phyloP scores from a whole-genome alignment of 805 yeast genomes.

The Metschnikowia gruessii region DNA sequence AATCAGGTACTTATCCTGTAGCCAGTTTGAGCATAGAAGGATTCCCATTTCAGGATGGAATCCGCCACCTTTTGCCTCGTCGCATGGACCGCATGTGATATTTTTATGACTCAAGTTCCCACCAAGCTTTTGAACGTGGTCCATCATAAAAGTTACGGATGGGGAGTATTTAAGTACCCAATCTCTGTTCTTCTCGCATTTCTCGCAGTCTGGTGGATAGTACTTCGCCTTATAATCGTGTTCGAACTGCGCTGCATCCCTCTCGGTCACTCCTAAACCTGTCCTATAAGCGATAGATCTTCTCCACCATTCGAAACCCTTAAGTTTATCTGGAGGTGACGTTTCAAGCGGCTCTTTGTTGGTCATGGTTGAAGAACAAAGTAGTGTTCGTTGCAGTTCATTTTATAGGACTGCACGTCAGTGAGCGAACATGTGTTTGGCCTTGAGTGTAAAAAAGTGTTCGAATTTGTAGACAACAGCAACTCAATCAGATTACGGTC shows the following conservation, averaged over 20 bases:
- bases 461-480: background rate
- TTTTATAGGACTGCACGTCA: background rate
- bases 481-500: too few species aligned
- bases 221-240: constrained; percentile 48
- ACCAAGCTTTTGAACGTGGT: constrained; percentile 68
- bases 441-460: background rate
- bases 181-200: constrained; percentile 72
- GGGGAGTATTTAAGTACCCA: constrained; percentile 84
- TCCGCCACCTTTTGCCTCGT: constrained; percentile 83
- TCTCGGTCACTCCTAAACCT: constrained; percentile 57
- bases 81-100: constrained; percentile 79
- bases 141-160: constrained; percentile 79
- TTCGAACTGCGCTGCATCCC: constrained; percentile 56
- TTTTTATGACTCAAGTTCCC: constrained; percentile 48
- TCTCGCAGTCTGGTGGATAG: constrained; percentile 52
- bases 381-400: background rate
- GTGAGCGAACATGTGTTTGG: background rate
- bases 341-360: constrained; percentile 13
- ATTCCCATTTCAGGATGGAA: constrained; percentile 89
- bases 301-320: constrained; percentile 81
- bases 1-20: constrained; percentile 69
- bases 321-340: constrained; percentile 31
- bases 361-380: constrained; percentile 2
- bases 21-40: constrained; percentile 79
- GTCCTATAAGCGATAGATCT: constrained; percentile 67